Evolutionary conservation across 768 basidiomycete species (phyloP), one percentile per base, ranked within the genome.

Genomic region (Tephrocybe sp.): DNA sequence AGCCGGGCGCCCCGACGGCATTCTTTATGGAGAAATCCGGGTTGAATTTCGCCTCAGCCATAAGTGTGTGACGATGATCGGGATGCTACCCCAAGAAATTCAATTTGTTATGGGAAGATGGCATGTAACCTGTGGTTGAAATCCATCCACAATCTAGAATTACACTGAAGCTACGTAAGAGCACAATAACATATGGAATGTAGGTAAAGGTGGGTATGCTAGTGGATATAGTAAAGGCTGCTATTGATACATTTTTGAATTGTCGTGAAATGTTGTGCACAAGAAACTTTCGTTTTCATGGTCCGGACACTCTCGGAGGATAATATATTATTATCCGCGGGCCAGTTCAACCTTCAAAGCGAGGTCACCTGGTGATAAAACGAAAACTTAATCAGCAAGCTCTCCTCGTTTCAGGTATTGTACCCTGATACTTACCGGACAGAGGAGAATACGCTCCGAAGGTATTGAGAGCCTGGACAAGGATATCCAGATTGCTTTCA

Each of bases 391-490:
- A 42, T 49, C 22, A 38, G 25, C 5, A 34, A 25, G 41, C 16
- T 23, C 11, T 38, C 27, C 13, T 41, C 30, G 12, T 33, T 31
- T 31, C 18, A 34, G 29, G 22, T 29, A 42, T 5, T 2, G n/a
- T n/a, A n/a, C n/a, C 11, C 36, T 27, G 21, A 42, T 37, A 40
- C 57, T 16, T 37, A 61, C 57, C 42, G 19, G 57, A 46, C 33
- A 59, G 25, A 16, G 57, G 51, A 45, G 47, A 57, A 44, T 55
- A 51, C 24, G 50, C 47, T n/a, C 55, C 49, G 25, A 55, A 50
- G 9, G 38, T 52, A 4, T 52, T 55, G 11, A 61, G 33, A 27
- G 60, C 60, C 19, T 50, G 42, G 12, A 43, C 16, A n/a, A 61
- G 44, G 13, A 56, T 46, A 18, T 55, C 47, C 34, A 61, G 16